These are phyloP conservation scores for Cladorrhinum sp. DNA, from an alignment of 2,329 filamentous ascomycete species.

Conservation along the genomic window DNA sequence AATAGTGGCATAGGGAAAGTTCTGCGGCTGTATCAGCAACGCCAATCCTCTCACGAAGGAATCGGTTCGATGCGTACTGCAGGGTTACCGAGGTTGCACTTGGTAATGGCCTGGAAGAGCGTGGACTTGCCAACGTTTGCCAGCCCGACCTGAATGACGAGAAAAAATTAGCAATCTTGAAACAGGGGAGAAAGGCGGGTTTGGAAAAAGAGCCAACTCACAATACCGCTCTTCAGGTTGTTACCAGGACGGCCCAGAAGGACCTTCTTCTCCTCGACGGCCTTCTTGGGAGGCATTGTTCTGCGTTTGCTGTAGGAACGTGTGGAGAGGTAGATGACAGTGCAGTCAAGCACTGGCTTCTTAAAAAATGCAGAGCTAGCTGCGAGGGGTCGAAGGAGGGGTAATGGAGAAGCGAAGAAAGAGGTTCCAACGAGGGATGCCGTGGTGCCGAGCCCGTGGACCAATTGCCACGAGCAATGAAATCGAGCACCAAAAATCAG, in stretches of 20 bases:
- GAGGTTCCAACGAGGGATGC: conserved; percentile 23
- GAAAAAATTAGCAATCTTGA: conserved; percentile 25
- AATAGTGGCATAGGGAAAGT: conserved; percentile 99
- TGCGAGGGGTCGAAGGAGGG: conserved; percentile 45
- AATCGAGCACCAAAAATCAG: conserved; percentile 7
- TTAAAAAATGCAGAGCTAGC: conserved; percentile 64
- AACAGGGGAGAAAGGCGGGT: conserved; percentile 36
- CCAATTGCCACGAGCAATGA: conserved; percentile 22
- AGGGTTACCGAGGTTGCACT: conserved; percentile 94
- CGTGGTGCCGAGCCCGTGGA: conserved; percentile 24
- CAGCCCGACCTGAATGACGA: conserved; percentile 73
- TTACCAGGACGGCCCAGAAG: conserved; percentile 94
- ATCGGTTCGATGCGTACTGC: conserved; percentile 60
- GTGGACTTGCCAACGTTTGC: conserved; percentile 99
- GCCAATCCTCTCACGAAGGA: background rate
- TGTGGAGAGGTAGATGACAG: conserved; percentile 46
- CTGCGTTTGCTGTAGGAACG: conserved; percentile 60
- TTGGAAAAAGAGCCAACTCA: conserved; percentile 39
- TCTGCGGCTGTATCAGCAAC: conserved; percentile 48
- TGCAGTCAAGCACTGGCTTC: conserved; percentile 51
- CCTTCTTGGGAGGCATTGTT: conserved; percentile 95
- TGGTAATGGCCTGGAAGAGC: conserved; percentile 98
- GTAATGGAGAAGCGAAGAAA: conserved; percentile 28
- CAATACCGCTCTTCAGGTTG: conserved; percentile 98
- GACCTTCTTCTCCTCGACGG: conserved; percentile 88